Evolutionary conservation across 164 flowering plant species (phyloP).

Genomic region (Chimonanthus salicifolius): DNA sequence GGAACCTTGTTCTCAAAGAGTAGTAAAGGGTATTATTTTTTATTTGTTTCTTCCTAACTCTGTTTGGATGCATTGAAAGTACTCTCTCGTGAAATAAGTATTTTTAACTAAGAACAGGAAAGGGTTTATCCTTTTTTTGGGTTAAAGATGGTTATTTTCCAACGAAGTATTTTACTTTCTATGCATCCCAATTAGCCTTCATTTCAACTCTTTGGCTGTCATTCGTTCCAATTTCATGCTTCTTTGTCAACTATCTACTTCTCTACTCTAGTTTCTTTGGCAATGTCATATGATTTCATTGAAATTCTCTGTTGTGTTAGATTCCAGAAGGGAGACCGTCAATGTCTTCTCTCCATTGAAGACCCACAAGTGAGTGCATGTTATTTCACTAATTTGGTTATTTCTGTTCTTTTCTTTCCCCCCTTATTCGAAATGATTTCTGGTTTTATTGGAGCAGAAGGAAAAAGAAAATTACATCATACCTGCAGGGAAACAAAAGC

Average conservation of each 20-base stretch:
- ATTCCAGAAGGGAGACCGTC: slow-evolving; percentile 47
- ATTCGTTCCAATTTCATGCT: not conserved
- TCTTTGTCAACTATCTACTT: no score
- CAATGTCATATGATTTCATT: not conserved
- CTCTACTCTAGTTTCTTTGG: not conserved
- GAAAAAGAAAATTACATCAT: no score
- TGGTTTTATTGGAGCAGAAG: no score
- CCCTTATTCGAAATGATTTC: no score
- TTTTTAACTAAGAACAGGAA: no score
- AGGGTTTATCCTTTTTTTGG: no score
- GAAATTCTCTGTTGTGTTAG: slow-evolving; percentile 25
- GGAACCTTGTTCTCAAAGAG: slow-evolving; percentile 68
- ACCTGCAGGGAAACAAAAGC: no score
- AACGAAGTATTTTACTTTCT: no score
- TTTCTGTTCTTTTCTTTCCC: no score
- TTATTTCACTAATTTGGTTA: slow-evolving; percentile 2
- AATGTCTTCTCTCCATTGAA: slow-evolving; percentile 66
- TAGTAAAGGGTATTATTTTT: slow-evolving; percentile 53
- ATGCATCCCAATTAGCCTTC: not conserved
- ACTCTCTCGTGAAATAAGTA: no score
- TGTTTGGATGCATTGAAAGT: no score
- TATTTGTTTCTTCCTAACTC: not conserved
- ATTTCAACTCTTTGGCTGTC: not conserved
- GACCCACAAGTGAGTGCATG: slow-evolving; percentile 76
- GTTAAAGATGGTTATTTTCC: no score